Evolutionary conservation across 352 stramenopile species (phyloP).

Genomic region (Globisporangium yorkense): DNA sequence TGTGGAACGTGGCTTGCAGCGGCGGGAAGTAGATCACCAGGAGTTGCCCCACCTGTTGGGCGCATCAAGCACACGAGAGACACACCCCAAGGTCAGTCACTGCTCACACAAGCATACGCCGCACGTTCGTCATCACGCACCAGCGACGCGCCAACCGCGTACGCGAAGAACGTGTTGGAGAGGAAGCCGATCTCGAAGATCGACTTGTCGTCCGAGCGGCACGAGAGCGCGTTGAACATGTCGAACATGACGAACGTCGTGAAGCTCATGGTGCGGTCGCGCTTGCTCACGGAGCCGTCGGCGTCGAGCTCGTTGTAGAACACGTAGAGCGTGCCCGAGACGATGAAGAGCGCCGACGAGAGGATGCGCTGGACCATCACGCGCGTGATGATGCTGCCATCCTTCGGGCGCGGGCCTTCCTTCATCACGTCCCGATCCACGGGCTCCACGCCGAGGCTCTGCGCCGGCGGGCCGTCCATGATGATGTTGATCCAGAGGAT

Average conservation of each 20-base stretch:
- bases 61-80: not conserved
- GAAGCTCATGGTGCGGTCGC: constrained; percentile 98
- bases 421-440: constrained; percentile 83
- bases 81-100: not conserved
- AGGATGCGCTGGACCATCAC: constrained; percentile 65
- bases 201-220: constrained; percentile 92
- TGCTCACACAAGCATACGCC: not conserved
- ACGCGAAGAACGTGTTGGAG: constrained; percentile 93
- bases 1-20: constrained; percentile 96
- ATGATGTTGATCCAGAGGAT: constrained; percentile 98
- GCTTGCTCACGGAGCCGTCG: constrained; percentile 88
- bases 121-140: constrained; percentile 15
- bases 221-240: constrained; percentile 97
- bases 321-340: constrained; percentile 74
- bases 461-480: constrained; percentile 90
- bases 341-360: constrained; percentile 68
- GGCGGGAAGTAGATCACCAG: constrained; percentile 95
- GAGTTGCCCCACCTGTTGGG: constrained; percentile 83
- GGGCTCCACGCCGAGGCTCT: constrained; percentile 84
- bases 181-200: constrained; percentile 90
- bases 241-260: constrained; percentile 99
- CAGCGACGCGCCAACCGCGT: constrained; percentile 90
- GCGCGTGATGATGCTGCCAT: constrained; percentile 74
- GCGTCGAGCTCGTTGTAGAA: constrained; percentile 81
- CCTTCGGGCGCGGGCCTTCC: constrained; percentile 74